Evolutionary conservation across 1,139 yeast genomes (phyloP).

Genomic region (Groenewaldozyma sp.): DNA sequence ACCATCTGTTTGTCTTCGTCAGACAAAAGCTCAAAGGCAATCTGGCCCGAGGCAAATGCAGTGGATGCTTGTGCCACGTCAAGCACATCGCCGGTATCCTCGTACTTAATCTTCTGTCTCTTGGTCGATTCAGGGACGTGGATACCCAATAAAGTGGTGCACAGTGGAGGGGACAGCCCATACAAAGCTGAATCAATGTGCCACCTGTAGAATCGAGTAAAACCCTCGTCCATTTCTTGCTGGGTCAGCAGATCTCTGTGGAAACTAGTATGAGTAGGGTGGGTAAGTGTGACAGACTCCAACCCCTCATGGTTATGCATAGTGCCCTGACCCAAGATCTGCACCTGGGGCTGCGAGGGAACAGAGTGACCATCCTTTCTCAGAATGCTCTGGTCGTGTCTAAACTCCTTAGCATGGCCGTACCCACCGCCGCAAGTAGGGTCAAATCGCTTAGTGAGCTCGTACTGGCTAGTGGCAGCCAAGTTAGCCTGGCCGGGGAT

Average conservation of each 20-base stretch:
- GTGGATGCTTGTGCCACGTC: conserved; percentile 78
- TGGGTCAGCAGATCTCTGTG: conserved; percentile 59
- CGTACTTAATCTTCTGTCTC: conserved; percentile 45
- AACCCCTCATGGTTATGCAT: conserved; percentile 61
- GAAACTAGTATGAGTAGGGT: conserved; percentile 75
- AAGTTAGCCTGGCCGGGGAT: conserved; percentile 61
- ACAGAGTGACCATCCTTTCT: conserved; percentile 74
- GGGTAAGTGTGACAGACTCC: conserved; percentile 59
- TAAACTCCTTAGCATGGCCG: conserved; percentile 80
- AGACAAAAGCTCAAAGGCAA: conserved; percentile 57
- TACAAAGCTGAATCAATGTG: conserved; percentile 86
- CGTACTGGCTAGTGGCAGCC: conserved; percentile 64
- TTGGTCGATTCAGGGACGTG: conserved; percentile 51
- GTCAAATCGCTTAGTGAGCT: conserved; percentile 65
- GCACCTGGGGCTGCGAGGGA: conserved; percentile 79
- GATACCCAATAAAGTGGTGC: conserved; percentile 73
- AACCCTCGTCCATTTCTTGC: conserved; percentile 49
- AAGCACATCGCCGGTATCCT: conserved; percentile 54
- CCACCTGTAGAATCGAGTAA: conserved; percentile 84
- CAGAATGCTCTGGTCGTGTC: conserved; percentile 67
- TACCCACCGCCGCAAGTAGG: conserved; percentile 63
- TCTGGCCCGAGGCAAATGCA: conserved; percentile 73
- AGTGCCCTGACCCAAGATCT: conserved; percentile 74
- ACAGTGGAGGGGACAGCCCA: conserved; percentile 75
- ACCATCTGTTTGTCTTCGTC: conserved; percentile 67